Evolutionary conservation across 371 early-diverging fungal species (phyloP).

Genomic region (Coemansia sp.): DNA sequence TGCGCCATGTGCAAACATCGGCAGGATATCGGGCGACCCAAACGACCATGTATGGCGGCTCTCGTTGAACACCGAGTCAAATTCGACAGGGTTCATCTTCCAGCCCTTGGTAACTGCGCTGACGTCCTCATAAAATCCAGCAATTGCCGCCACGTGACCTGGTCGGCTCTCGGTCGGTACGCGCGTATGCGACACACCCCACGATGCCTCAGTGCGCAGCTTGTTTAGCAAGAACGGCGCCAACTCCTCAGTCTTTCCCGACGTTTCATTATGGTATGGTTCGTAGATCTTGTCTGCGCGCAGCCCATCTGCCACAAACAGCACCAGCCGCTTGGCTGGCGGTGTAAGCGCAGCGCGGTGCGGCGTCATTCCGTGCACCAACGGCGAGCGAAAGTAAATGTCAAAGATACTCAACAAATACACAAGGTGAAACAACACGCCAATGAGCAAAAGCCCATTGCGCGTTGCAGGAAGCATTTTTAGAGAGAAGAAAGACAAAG

Average conservation of each 20-base stretch:
- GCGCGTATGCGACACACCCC: constrained; percentile 93
- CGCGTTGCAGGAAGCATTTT: constrained; percentile 50
- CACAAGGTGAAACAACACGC: constrained; percentile 86
- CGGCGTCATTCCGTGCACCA: constrained; percentile 94
- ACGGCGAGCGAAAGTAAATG: constrained; percentile 95
- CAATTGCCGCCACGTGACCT: constrained; percentile 95
- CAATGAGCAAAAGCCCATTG: constrained; percentile 58
- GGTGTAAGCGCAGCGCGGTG: constrained; percentile 58
- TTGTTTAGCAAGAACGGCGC: constrained; percentile 76
- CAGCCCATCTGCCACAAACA: constrained; percentile 91
- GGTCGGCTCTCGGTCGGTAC: constrained; percentile 98
- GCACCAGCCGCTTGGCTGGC: constrained; percentile 85
- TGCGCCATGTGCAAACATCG: constrained; percentile 93
- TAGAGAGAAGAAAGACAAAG: not conserved
- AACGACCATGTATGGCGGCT: constrained; percentile 92
- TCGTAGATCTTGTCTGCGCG: constrained; percentile 90
- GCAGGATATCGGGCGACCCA: constrained; percentile 95
- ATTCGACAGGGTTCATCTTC: constrained; percentile 95
- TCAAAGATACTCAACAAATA: constrained; percentile 93
- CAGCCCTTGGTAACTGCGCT: constrained; percentile 96
- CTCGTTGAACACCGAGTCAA: constrained; percentile 93
- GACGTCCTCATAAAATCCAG: constrained; percentile 96
- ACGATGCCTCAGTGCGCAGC: constrained; percentile 66
- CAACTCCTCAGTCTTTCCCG: constrained; percentile 44
- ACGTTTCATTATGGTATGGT: constrained; percentile 51